These are phyloP conservation scores for Amauroascus niger DNA, from an alignment of 2,329 filamentous ascomycete genomes.

Conservation along the genomic window DNA sequence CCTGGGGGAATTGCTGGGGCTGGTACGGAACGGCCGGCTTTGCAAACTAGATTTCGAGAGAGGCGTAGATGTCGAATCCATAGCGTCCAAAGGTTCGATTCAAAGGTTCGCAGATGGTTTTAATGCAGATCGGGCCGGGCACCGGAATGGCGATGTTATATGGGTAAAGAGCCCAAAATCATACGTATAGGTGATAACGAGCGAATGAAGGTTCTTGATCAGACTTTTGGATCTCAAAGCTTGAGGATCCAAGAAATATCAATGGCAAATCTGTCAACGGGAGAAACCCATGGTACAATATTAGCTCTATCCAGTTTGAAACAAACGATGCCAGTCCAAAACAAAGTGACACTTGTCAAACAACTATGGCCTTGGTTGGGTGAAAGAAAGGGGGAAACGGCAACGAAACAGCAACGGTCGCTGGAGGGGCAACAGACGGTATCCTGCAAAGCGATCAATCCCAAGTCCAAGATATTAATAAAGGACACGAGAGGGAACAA, in stretches of 20 bases:
- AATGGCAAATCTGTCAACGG: not conserved
- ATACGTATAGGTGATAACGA: not conserved
- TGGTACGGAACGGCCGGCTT: not conserved
- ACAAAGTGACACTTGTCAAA: not conserved
- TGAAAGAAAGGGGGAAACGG: not conserved
- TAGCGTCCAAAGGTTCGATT: not conserved
- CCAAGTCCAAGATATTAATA: not conserved
- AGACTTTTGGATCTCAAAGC: not conserved
- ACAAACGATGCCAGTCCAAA: not conserved
- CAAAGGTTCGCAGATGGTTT: not conserved
- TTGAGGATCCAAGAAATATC: not conserved
- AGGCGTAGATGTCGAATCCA: not conserved
- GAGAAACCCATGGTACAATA: conserved; percentile 2
- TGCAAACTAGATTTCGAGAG: not conserved
- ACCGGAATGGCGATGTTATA: not conserved
- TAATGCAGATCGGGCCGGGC: too few relatives aligned
- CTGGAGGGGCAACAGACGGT: conserved; percentile 2
- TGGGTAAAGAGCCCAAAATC: not conserved
- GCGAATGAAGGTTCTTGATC: not conserved
- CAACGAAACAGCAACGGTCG: not conserved
- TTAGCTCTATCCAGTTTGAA: not conserved
- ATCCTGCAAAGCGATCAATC: not conserved
- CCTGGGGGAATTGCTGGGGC: not conserved
- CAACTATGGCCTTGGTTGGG: not conserved
- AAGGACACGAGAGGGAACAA: not conserved